A percentile compares a stretch with the other conserved stretches of the same genome.
phyloP scores from a whole-genome alignment of 345 rosid species.

The Arabis alpina region DNA sequence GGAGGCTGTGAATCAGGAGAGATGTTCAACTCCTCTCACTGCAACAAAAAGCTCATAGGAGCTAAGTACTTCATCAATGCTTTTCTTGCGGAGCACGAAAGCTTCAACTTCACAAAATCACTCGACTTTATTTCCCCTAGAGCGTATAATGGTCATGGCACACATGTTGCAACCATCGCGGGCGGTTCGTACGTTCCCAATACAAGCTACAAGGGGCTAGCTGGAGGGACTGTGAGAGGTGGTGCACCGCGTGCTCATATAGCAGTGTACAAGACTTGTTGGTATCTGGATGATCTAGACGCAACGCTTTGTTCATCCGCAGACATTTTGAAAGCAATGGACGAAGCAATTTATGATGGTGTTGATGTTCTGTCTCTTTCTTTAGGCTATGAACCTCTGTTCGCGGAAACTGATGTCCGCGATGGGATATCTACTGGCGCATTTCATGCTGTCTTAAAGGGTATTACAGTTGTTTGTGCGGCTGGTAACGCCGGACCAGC shows the following conservation, averaged over 20 bases:
- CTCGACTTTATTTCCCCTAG: conserved; percentile 54
- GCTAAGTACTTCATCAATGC: conserved; percentile 55
- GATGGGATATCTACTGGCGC: conserved; percentile 48
- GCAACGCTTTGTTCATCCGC: conserved; percentile 38
- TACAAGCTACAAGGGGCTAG: conserved; percentile 52
- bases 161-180: conserved; percentile 53
- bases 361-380: conserved; percentile 57
- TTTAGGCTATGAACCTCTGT: conserved; percentile 43
- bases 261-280: conserved; percentile 61
- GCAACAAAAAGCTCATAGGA: conserved; percentile 64
- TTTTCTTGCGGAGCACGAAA: conserved; percentile 39
- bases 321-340: conserved; percentile 57
- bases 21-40: conserved; percentile 31
- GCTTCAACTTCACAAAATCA: conserved; percentile 42
- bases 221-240: conserved; percentile 49
- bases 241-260: conserved; percentile 52
- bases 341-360: conserved; percentile 61
- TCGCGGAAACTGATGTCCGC: conserved; percentile 40
- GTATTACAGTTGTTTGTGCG: conserved; percentile 46
- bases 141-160: conserved; percentile 59
- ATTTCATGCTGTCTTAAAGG: conserved; percentile 53
- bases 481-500: conserved; percentile 47
- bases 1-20: conserved; percentile 41
- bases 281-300: conserved; percentile 36
- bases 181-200: conserved; percentile 49